phyloP scores from a whole-genome alignment of 176 grass and related monocot species.

The Panicum miliaceum region DNA sequence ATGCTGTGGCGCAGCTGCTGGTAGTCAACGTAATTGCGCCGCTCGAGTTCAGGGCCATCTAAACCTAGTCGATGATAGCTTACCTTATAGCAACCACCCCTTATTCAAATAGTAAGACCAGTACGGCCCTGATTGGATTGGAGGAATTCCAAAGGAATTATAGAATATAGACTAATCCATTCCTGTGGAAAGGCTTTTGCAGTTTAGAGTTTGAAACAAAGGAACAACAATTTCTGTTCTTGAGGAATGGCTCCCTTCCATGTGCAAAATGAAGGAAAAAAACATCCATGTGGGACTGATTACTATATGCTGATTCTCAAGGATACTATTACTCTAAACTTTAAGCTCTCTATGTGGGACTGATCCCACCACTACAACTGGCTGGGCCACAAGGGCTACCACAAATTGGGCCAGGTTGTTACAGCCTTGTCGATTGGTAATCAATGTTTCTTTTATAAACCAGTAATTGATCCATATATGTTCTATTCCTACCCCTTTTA shows the following conservation, averaged over 20 bases:
- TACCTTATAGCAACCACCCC: background rate
- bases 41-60: no score
- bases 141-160: background rate
- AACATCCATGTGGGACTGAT: background rate
- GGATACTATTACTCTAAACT: background rate
- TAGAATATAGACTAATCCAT: background rate
- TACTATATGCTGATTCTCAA: background rate
- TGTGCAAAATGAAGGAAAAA: background rate
- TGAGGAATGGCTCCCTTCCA: no score
- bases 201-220: background rate
- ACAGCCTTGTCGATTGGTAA: background rate
- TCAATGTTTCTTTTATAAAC: background rate
- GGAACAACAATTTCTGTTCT: background rate
- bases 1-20: no score
- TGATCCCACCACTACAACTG: background rate
- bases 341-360: background rate
- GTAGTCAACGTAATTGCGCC: no score
- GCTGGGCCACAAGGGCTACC: background rate
- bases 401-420: background rate
- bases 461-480: conserved; percentile 5
- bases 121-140: background rate
- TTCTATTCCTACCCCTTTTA: background rate
- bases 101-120: background rate
- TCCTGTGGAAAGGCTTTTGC: background rate
- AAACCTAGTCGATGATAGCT: background rate